A percentile compares a stretch with the other conserved stretches of the same genome.
Conservation (phyloP, 1,139 yeast genomes). For the Diutina neorugosa region DNA sequence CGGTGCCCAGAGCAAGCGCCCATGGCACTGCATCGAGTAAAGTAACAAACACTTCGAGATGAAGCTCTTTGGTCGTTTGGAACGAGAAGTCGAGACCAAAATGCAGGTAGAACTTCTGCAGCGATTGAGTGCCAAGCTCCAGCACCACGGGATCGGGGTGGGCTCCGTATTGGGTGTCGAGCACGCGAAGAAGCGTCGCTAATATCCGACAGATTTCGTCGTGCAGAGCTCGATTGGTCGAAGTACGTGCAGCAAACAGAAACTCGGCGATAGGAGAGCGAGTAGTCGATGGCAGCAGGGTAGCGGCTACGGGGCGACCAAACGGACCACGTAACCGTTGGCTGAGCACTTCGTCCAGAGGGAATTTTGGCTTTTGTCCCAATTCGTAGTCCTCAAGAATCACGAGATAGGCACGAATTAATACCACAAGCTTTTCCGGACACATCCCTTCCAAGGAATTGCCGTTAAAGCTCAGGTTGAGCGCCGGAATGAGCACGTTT, state of each 20-base stretch:
- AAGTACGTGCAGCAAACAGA: background rate
- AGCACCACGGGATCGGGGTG: background rate
- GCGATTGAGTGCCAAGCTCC: background rate
- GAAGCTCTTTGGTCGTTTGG: slow-evolving; percentile 22
- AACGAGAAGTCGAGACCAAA: slow-evolving; percentile 36
- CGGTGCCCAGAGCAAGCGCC: slow-evolving; percentile 35
- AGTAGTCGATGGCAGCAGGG: background rate
- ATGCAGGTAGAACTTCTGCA: slow-evolving; percentile 17
- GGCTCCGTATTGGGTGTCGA: slow-evolving; percentile 54
- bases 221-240: slow-evolving; percentile 39
- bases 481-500: slow-evolving; percentile 53
- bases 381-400: slow-evolving; percentile 50
- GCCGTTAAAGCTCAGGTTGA: slow-evolving; percentile 46
- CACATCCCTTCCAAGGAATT: slow-evolving; percentile 44
- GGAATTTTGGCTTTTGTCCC: slow-evolving; percentile 60
- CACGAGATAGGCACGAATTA: slow-evolving; percentile 58
- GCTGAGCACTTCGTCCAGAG: slow-evolving; percentile 44
- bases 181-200: slow-evolving; percentile 40
- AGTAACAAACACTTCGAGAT: slow-evolving; percentile 55
- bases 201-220: slow-evolving; percentile 66
- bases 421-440: slow-evolving; percentile 61
- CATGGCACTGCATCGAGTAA: slow-evolving; percentile 61
- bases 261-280: background rate
- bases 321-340: slow-evolving; percentile 11
- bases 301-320: slow-evolving; percentile 6